phyloP scores from a whole-genome alignment of 306 rosid genomes.

The Carpinus fangiana region DNA sequence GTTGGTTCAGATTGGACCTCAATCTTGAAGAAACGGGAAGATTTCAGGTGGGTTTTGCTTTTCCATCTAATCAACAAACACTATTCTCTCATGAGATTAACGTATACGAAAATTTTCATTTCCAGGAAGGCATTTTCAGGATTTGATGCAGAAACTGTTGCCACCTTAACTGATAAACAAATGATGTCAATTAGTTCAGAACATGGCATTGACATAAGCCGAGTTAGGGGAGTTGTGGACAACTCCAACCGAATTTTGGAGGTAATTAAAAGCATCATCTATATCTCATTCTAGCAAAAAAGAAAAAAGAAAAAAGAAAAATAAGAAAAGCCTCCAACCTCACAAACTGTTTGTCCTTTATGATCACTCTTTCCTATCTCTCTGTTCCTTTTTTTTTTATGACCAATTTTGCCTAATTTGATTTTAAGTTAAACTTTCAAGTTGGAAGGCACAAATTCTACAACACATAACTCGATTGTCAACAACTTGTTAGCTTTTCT shows the following conservation, averaged over 20 bases:
- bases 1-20: conserved; percentile 99
- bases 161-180: conserved; percentile 73
- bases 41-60: conserved; percentile 54
- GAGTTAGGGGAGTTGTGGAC: conserved; percentile 90
- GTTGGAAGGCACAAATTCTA: conserved; percentile 29
- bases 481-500: conserved; percentile 10
- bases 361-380: conserved; percentile 27
- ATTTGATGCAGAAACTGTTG: conserved; percentile 80
- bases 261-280: conserved; percentile 39
- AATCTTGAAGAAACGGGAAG: conserved; percentile 83
- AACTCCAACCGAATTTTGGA: conserved; percentile 82
- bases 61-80: background rate
- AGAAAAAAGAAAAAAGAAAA: background rate
- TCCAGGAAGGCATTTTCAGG: conserved; percentile 82
- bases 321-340: background rate
- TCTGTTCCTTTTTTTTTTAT: conserved; percentile 30
- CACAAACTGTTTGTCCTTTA: conserved; percentile 17
- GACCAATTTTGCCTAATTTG: conserved; percentile 28
- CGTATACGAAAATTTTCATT: background rate
- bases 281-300: background rate
- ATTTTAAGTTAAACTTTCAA: conserved; percentile 20
- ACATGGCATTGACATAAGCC: conserved; percentile 78
- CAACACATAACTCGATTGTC: conserved; percentile 17
- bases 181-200: conserved; percentile 74
- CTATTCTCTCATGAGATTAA: conserved; percentile 15